Evolutionary conservation across 2,329 filamentous ascomycete genomes (phyloP), one percentile per base, ranked within the genome.

Genomic region (Diaporthe caulivora): DNA sequence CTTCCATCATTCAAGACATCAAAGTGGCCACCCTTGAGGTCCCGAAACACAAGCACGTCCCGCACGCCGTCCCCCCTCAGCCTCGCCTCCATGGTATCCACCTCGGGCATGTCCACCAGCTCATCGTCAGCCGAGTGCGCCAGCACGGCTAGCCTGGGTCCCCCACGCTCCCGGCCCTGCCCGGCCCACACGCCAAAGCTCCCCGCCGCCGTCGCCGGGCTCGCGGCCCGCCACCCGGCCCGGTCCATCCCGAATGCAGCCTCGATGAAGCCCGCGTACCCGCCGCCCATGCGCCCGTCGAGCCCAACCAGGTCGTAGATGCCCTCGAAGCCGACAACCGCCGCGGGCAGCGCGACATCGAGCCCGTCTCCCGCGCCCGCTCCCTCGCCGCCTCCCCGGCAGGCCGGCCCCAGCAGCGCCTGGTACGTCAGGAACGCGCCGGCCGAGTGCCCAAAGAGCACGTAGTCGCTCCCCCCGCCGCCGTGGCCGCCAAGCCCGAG

Each of bases 361-460:
- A n/a, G n/a, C n/a, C n/a, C n/a, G n/a, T n/a, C n/a, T n/a, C n/a
- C n/a, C n/a, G n/a, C n/a, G n/a, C n/a, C n/a, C n/a, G n/a, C n/a
- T n/a, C n/a, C n/a, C n/a, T n/a, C n/a, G n/a, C 77, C 75, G 78
- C 76, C 8, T 24, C 82, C 75, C 64, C 83, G 78, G 13, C 57
- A 60, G 21, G 76, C 75, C 51, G 82, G 78, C 57, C 83, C 83
- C 86, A 88, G 88, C 42, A 89, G 81, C 17, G 89, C 80, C 81
- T 95, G 93, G 71, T 91, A 86, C 0, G 89, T 87, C 53, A 95
- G 81, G 6, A 89, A 91, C 2, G 87, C 91, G 60, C 92, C 92
- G 72, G 89, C 91, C 21, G 87, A 90, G 80, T 93, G 91, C 0
- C 92, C 92, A 1, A 87, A 81, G 5, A 92, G 84, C 2, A 93